Conservation (phyloP, 805 yeast species). For the Candida lessepsii region DNA sequence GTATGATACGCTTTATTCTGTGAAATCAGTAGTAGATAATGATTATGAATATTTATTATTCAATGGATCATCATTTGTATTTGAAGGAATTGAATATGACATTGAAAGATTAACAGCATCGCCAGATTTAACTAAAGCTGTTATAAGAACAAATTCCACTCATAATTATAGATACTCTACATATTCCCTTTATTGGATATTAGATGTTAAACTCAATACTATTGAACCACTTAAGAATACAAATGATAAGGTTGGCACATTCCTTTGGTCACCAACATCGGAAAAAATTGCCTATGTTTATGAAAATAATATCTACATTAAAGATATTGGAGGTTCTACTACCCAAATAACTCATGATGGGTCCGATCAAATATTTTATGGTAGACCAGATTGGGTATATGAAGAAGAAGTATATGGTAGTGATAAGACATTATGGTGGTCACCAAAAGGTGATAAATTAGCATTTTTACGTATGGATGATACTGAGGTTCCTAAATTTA, state of each 20-base stretch:
- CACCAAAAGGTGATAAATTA: conserved; percentile 56
- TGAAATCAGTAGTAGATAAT: conserved; percentile 52
- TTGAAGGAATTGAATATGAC: conserved; percentile 37
- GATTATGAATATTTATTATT: conserved; percentile 46
- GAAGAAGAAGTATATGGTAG: conserved; percentile 71
- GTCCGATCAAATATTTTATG: conserved; percentile 51
- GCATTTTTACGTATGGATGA: conserved; percentile 60
- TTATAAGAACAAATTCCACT: conserved; percentile 59
- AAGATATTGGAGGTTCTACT: conserved; percentile 30
- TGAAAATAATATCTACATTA: conserved; percentile 53
- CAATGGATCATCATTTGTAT: conserved; percentile 47
- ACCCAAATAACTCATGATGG: conserved; percentile 53
- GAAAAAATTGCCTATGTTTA: conserved; percentile 54
- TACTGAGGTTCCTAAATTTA: conserved; percentile 50
- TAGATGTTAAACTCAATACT: conserved; percentile 41
- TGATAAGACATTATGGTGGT: conserved; percentile 73
- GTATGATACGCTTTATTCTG: conserved; percentile 47
- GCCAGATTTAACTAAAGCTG: conserved; percentile 59
- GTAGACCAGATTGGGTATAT: conserved; percentile 80
- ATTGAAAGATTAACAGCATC: conserved; percentile 62
- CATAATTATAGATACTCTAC: conserved; percentile 76
- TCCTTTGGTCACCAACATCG: conserved; percentile 63
- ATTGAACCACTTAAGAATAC: conserved; percentile 21
- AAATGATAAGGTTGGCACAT: conserved; percentile 43
- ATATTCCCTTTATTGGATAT: conserved; percentile 58